Evolutionary conservation across 306 rosid genomes (phyloP), one percentile per base, ranked within the genome.

Genomic region (Sindora glabra): DNA sequence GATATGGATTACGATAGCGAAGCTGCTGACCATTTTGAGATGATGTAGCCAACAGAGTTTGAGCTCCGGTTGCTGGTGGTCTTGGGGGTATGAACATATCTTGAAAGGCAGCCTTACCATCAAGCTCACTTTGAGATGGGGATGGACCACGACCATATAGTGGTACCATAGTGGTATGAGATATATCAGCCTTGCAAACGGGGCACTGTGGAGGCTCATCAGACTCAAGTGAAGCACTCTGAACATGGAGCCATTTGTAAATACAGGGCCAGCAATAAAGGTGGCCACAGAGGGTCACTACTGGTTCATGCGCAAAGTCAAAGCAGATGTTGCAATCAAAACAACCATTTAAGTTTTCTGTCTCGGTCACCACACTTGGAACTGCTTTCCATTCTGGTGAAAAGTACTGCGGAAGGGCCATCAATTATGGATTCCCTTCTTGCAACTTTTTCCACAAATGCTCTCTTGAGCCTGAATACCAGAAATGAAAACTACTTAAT

Each of bases 191-290:
- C 74, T 89, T 89, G 75, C 99, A 94, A 53, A 94, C 97, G 10
- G 99, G 97, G 75, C 99, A 94, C 51, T 78, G 96, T 8, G 94
- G 94, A 44, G 49, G 91, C 76, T 88, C 96, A 26, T 83, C 89
- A 1, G 81, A 59, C 47, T 78, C 83, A 26, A 86, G 94, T 50
- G 94, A 78, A 60, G 82, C 81, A 52, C 89, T 86, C 64, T 86
- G 97, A 62, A 89, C 75, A 42, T 71, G 81, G 10, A 89, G 95
- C 97, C 96, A 89, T 65, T 79, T 78, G 81, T 89, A 94, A 80
- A 94, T 89, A 79, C 99, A 94, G 21, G 94, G 84, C 97, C 99
- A 94, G 76, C 99, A 94, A 69, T 80, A 94, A 30, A 94, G 90
- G 76, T 94, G 99, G 44, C 99, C 99, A 25, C 99, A 94, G 15